phyloP scores from a whole-genome alignment of 768 basidiomycete genomes.

The Lentinula guzmanii region DNA sequence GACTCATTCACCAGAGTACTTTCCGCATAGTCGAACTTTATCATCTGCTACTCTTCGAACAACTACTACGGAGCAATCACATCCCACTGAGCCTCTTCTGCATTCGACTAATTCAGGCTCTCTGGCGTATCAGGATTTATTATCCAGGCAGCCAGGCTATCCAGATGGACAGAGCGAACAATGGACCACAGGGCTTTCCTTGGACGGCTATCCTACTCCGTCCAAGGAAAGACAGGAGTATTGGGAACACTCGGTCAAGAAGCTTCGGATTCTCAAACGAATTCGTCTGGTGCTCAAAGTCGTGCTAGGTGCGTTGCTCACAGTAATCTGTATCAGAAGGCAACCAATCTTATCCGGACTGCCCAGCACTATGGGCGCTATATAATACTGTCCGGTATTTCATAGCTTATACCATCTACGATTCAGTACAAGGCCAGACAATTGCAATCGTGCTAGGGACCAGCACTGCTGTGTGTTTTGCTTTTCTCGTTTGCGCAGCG shows the following conservation, averaged over 20 bases:
- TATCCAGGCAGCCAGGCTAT: constrained; percentile 22
- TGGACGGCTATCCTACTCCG: constrained; percentile 20
- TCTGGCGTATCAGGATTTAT: constrained; percentile 24
- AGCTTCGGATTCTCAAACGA: constrained; percentile 22
- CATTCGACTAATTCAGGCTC: constrained; percentile 11
- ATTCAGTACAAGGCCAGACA: constrained; percentile 32
- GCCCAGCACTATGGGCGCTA: constrained; percentile 50
- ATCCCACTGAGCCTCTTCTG: constrained; percentile 39
- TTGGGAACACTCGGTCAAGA: constrained; percentile 18
- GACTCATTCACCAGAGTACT: neutral
- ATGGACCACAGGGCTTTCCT: constrained; percentile 21
- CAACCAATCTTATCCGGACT: neutral
- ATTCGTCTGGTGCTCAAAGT: constrained; percentile 24
- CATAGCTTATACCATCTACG: constrained; percentile 45
- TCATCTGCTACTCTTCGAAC: constrained; percentile 32
- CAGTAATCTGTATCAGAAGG: neutral
- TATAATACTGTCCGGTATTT: constrained; percentile 66
- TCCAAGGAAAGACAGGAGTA: constrained; percentile 21
- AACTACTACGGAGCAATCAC: constrained; percentile 31
- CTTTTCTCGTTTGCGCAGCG: constrained; percentile 29
- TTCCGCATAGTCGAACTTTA: constrained; percentile 15
- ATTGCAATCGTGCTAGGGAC: constrained; percentile 45
- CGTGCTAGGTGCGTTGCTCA: constrained; percentile 30
- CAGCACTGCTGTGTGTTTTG: constrained; percentile 33
- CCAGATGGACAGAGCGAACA: constrained; percentile 19